phyloP scores from a whole-genome alignment of 2,329 filamentous ascomycete genomes.

The Exophiala oligosperma region DNA sequence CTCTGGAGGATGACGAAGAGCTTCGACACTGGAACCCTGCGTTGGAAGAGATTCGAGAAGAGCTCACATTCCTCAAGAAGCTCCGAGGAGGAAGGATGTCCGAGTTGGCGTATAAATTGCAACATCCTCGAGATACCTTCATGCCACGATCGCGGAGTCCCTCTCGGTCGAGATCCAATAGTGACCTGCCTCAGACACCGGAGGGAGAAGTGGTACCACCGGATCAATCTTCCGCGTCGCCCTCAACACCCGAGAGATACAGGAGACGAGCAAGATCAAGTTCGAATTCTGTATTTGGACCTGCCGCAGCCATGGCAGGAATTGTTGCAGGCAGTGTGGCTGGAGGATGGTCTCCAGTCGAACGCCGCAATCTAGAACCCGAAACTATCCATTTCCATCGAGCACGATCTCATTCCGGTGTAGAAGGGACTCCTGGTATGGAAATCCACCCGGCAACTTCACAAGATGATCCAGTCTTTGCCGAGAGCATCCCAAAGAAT shows the following conservation, averaged over 20 bases:
- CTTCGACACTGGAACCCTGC: conserved; percentile 60
- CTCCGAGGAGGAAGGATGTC: conserved; percentile 64
- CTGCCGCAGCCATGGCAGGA: conserved; percentile 65
- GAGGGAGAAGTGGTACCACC: conserved; percentile 36
- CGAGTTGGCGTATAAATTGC: conserved; percentile 60
- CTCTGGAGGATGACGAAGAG: conserved; percentile 42
- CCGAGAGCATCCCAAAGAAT: conserved; percentile 36
- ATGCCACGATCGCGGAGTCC: conserved; percentile 32
- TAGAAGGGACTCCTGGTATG: conserved; percentile 44
- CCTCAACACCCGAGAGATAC: conserved; percentile 56
- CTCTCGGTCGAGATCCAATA: conserved; percentile 41
- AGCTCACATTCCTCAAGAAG: conserved; percentile 63
- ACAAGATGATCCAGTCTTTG: conserved; percentile 46
- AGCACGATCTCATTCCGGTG: conserved; percentile 38
- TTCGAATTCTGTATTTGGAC: conserved; percentile 59
- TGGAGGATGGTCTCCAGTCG: conserved; percentile 62
- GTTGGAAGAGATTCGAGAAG: conserved; percentile 62
- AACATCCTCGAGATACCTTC: conserved; percentile 58
- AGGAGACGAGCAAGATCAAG: conserved; percentile 54
- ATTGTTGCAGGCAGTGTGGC: conserved; percentile 66
- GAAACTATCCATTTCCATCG: conserved; percentile 41
- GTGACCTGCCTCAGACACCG: conserved; percentile 45
- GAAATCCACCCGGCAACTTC: conserved; percentile 50
- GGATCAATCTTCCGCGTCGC: conserved; percentile 42
- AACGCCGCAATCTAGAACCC: conserved; percentile 38